phyloP scores from a whole-genome alignment of 805 yeast genomes.

The Candida piceae region DNA sequence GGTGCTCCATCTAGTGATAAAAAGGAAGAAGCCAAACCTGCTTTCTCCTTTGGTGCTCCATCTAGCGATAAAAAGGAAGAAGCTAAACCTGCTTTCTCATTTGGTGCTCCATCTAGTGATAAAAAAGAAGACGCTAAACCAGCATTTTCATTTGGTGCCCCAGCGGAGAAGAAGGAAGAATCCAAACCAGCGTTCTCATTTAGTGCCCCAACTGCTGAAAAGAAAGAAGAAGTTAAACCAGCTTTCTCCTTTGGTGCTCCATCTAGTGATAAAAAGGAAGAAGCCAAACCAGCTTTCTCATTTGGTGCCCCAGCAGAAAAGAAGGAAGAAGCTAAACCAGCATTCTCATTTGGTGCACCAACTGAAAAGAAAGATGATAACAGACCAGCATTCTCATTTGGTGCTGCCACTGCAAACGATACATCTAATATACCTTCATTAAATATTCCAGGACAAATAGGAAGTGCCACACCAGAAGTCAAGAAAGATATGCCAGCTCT shows the following conservation, averaged over 20 bases:
- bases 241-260: conserved; percentile 1
- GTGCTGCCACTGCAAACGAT: no score
- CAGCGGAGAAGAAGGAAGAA: neutral
- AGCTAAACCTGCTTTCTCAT: conserved; percentile 10
- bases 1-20: conserved; percentile 1
- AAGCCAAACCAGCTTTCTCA: conserved; percentile 9
- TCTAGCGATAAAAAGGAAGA: conserved; percentile 4
- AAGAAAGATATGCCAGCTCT: no score
- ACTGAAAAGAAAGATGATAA: neutral
- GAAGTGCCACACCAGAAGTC: no score
- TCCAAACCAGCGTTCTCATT: conserved; percentile 7
- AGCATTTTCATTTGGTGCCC: conserved; percentile 12
- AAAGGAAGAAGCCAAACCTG: neutral
- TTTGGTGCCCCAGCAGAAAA: conserved; percentile 9
- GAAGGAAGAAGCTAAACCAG: conserved; percentile 5
- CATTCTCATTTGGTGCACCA: conserved; percentile 7
- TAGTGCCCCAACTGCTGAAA: conserved; percentile 1
- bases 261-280: conserved; percentile 3
- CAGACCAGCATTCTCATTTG: neutral
- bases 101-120: conserved; percentile 9
- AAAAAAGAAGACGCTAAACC: conserved; percentile 2
- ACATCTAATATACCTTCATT: no score
- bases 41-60: neutral
- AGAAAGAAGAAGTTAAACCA: neutral
- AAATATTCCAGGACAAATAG: no score